A percentile compares a stretch with the other conserved stretches of the same genome.
Conservation (phyloP, 129 eudicot genomes). For the Gnaphalium uliginosum region DNA sequence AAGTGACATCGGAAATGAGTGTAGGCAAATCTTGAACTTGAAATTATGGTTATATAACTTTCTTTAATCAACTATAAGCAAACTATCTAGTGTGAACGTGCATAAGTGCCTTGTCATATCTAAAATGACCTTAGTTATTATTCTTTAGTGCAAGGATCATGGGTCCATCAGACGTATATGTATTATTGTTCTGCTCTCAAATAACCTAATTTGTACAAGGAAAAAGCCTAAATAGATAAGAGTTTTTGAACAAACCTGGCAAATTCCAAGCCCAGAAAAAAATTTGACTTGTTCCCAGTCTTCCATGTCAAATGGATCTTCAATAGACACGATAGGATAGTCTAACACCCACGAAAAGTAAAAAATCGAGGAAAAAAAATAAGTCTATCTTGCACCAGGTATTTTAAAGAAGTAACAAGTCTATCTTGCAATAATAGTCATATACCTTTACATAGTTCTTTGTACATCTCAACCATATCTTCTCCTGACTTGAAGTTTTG, state of each 20-base stretch:
- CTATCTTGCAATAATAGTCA: slow-evolving; percentile 17
- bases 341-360: slow-evolving; percentile 43
- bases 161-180: not conserved
- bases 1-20: too few species aligned
- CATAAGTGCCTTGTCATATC: not conserved
- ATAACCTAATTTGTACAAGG: not conserved
- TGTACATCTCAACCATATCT: slow-evolving; percentile 92
- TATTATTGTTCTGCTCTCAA: not conserved
- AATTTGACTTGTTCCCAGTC: slow-evolving; percentile 90
- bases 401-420: not conserved
- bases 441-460: slow-evolving; percentile 81
- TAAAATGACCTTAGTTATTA: not conserved
- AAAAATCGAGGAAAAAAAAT: not conserved
- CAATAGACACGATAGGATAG: slow-evolving; percentile 94
- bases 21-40: too few species aligned
- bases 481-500: slow-evolving; percentile 93
- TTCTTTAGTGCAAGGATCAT: not conserved
- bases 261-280: slow-evolving; percentile 70
- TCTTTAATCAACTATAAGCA: not conserved
- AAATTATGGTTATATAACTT: not conserved
- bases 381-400: not conserved
- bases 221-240: slow-evolving; percentile 4
- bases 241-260: slow-evolving; percentile 63
- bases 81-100: not conserved
- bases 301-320: slow-evolving; percentile 99